A percentile compares a stretch with the other conserved stretches of the same genome.
Evolutionary conservation across 352 stramenopile genomes (phyloP).

Genomic region (Thalassiosira livingstoniorum): DNA sequence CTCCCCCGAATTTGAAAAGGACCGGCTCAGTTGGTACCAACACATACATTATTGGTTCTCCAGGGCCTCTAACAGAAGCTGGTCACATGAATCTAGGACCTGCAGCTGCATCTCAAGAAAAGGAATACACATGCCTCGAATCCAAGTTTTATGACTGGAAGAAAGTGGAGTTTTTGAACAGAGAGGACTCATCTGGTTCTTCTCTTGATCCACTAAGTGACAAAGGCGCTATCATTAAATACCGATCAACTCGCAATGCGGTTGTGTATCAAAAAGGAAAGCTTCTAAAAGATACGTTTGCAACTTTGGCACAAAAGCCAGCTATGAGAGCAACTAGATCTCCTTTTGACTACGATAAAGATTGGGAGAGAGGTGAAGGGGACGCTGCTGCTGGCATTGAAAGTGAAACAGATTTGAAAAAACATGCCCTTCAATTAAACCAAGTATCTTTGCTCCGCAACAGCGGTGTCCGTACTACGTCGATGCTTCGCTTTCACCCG

Average conservation of each 20-base stretch:
- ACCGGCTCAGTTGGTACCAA: conserved; percentile 31
- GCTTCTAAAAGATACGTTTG: conserved; percentile 72
- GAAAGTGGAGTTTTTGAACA: conserved; percentile 68
- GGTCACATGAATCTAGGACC: conserved; percentile 11
- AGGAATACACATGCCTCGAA: conserved; percentile 64
- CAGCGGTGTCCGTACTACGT: conserved; percentile 93
- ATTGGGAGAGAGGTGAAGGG: conserved; percentile 30
- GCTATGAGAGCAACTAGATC: conserved; percentile 21
- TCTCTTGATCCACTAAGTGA: conserved; percentile 80
- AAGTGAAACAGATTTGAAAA: conserved; percentile 63
- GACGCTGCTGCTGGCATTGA: conserved; percentile 50
- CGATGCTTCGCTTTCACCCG: conserved; percentile 95
- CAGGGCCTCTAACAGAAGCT: conserved; percentile 15
- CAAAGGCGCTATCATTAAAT: conserved; percentile 75
- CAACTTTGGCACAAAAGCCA: conserved; percentile 63
- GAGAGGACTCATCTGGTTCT: conserved; percentile 14
- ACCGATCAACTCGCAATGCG: conserved; percentile 76
- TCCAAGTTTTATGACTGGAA: conserved; percentile 83
- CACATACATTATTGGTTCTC: conserved; percentile 40
- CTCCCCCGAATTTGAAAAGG: conserved; percentile 18
- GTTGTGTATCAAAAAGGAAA: conserved; percentile 60
- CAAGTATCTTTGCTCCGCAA: conserved; percentile 91
- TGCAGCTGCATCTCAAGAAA: conserved; percentile 20
- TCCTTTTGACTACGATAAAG: conserved; percentile 30
- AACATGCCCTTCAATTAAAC: conserved; percentile 87